Base-by-base conservation (phyloP, 441 rosid genomes). In the Capsella rubella region DNA sequence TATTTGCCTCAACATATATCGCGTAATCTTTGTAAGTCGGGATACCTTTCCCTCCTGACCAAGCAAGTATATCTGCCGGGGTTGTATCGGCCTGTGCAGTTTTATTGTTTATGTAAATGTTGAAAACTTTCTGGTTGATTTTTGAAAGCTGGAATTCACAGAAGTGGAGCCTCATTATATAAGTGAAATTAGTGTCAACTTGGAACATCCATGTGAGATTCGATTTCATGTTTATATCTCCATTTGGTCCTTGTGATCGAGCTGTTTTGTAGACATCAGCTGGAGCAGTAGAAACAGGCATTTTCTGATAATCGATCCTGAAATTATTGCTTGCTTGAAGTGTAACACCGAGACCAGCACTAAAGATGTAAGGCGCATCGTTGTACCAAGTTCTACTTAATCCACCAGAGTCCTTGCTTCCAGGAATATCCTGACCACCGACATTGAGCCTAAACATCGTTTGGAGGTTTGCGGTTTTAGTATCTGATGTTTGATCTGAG, bases 201-300 rank as follows among this genome's bases (percentile, higher is more conserved):
- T 80, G 87, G 62, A 88, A 86, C 66, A 78, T 63, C 93, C 93
- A 88, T 25, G 93, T 86, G 29, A 86, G 83, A 21, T 88, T 88
- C 8, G 81, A 85, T 49, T 82, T 82, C 53, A 68, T 8, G 65
- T 84, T 86, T 53, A 85, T 52, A 5, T 71, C 69, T 32, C 78
- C 59, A 11, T 71, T 67, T 5, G 84, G 83, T 3, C 90, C 93
- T 79, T 85, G 88, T 32, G 93, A 72, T 43, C 93, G 69, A 27
- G 87, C 87, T 3, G 85, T 85, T 40, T 71, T 72, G 43, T 86
- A 85, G 6, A 86, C 89, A 47, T 80, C 71, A 1, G 79, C 40
- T 13, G 93, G 91, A 9, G 93, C 91, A 6, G 75, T 71, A 25
- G 80, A 77, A 7, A 75, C 59, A 1, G 83, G 76, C 69, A 62